A percentile compares a stretch with the other conserved stretches of the same genome.
These are phyloP conservation scores for Calocybe cyanea DNA, from an alignment of 768 basidiomycete genomes.

Conservation along the genomic window DNA sequence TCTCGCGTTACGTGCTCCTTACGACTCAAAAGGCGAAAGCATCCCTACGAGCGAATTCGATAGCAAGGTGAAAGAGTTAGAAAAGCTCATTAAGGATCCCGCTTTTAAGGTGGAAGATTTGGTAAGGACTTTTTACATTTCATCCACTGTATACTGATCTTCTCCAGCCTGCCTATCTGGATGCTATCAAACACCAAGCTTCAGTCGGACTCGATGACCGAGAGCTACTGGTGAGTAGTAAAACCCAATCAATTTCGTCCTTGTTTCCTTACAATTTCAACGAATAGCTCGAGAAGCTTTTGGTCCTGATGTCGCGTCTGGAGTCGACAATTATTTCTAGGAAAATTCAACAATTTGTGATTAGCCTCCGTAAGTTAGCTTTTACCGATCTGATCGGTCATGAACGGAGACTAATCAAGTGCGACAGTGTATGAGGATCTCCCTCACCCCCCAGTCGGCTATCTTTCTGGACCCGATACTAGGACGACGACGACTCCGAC, in stretches of 20 bases:
- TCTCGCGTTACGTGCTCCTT: slow-evolving; percentile 21
- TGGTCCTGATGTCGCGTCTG: slow-evolving; percentile 57
- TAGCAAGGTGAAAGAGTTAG: slow-evolving; percentile 23
- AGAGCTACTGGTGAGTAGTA: slow-evolving; percentile 46
- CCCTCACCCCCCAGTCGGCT: slow-evolving; percentile 66
- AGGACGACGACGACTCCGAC: background rate
- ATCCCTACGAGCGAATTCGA: slow-evolving; percentile 18
- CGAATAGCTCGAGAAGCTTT: slow-evolving; percentile 57
- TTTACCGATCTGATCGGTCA: no score
- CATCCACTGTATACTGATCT: background rate
- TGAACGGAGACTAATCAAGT: slow-evolving; percentile 12
- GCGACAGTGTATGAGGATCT: slow-evolving; percentile 71
- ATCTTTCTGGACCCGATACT: slow-evolving; percentile 27
- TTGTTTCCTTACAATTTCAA: slow-evolving; percentile 7
- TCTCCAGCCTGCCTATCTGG: slow-evolving; percentile 41
- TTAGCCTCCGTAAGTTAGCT: slow-evolving; percentile 50
- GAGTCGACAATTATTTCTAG: slow-evolving; percentile 25
- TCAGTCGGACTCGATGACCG: slow-evolving; percentile 53
- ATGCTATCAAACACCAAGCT: slow-evolving; percentile 41
- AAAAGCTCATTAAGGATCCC: slow-evolving; percentile 25
- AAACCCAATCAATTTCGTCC: background rate
- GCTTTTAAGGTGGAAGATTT: slow-evolving; percentile 24
- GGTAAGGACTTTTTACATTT: slow-evolving; percentile 20
- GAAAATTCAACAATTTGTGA: slow-evolving; percentile 45
- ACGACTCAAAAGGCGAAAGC: slow-evolving; percentile 32